Conservation (phyloP, 2,329 filamentous ascomycete species). For the Venturia effusa region DNA sequence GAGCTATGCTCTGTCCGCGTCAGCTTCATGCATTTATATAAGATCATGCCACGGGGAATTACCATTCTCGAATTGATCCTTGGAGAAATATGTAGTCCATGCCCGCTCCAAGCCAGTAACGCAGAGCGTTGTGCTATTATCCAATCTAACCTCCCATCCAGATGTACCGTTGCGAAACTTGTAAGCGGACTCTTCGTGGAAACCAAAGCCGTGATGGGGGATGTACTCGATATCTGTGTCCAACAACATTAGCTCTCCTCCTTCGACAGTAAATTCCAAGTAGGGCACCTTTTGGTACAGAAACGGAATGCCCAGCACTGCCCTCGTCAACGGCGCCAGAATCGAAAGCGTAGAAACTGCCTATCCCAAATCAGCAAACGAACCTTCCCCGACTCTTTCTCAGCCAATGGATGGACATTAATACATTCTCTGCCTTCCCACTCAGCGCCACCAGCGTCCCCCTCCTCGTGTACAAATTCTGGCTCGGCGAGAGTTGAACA, state of each 20-base stretch:
- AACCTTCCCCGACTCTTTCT: background rate
- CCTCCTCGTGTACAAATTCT: conserved; percentile 82
- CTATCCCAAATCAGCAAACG: conserved; percentile 34
- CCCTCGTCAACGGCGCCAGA: conserved; percentile 72
- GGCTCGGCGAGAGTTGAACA: conserved; percentile 83
- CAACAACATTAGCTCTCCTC: background rate
- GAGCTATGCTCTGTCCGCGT: conserved; percentile 50
- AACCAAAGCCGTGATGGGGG: conserved; percentile 78
- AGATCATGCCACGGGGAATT: background rate
- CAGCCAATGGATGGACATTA: background rate
- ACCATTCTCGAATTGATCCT: conserved; percentile 59
- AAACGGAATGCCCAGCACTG: conserved; percentile 78
- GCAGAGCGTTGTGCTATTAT: conserved; percentile 80
- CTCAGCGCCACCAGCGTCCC: conserved; percentile 85
- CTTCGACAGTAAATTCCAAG: background rate
- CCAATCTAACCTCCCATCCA: conserved; percentile 94
- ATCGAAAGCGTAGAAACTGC: conserved; percentile 81
- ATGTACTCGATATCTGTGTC: conserved; percentile 65
- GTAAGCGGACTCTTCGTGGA: conserved; percentile 78
- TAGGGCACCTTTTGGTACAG: conserved; percentile 62
- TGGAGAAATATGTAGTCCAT: conserved; percentile 67
- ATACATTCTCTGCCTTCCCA: conserved; percentile 80
- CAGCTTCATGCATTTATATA: background rate
- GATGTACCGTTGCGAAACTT: conserved; percentile 75
- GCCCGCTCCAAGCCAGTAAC: conserved; percentile 91